Conservation (phyloP, 192 early-diverging fungal species). For the Diversispora epigaea region DNA sequence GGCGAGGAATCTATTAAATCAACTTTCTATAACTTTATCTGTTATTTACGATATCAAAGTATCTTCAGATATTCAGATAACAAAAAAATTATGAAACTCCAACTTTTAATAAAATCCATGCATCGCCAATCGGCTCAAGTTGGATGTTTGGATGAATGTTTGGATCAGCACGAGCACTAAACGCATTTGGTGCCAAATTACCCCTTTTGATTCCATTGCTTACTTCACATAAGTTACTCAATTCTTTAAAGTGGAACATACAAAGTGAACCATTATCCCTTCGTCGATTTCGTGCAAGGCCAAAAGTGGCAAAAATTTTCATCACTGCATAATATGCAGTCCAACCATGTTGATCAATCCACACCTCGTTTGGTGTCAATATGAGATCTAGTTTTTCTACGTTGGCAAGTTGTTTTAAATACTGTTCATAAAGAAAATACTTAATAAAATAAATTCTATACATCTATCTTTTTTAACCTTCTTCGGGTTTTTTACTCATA, state of each 20-base stretch:
- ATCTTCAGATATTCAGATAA: not conserved
- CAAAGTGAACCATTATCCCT: not conserved
- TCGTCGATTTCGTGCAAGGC: too few species aligned
- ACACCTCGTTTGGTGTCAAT: not conserved
- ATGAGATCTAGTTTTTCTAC: not conserved
- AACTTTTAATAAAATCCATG: conserved; percentile 2
- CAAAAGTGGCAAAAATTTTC: too few species aligned
- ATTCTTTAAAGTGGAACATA: not conserved
- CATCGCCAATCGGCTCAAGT: not conserved
- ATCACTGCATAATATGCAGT: not conserved
- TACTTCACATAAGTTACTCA: not conserved
- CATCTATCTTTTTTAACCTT: not conserved
- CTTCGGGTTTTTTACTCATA: not conserved
- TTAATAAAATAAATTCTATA: not conserved
- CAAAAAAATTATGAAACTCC: not conserved
- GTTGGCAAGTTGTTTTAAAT: not conserved
- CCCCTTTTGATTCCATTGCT: not conserved
- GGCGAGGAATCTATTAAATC: too few species aligned
- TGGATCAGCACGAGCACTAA: too few species aligned
- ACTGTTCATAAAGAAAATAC: conserved; percentile 9
- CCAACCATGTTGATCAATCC: not conserved
- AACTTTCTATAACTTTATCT: too few species aligned
- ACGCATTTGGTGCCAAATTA: conserved; percentile 1
- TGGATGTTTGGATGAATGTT: not conserved
- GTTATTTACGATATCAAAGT: too few species aligned